Evolutionary conservation across 768 basidiomycete genomes (phyloP).

Genomic region (Pleurotus pulmonarius): DNA sequence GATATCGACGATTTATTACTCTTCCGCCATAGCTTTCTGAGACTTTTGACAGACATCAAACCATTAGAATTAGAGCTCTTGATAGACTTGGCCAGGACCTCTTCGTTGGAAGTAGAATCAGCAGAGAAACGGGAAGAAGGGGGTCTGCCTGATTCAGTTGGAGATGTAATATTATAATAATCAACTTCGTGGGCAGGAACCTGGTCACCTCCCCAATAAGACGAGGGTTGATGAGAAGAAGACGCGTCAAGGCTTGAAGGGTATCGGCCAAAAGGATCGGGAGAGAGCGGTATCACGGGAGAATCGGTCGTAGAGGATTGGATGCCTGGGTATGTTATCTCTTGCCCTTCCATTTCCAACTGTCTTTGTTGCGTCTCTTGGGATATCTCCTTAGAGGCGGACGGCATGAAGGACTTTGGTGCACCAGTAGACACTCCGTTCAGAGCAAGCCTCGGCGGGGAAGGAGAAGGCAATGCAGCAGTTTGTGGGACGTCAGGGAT

Average conservation of each 20-base stretch:
- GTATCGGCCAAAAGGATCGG: constrained; percentile 78
- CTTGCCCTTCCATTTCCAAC: constrained; percentile 49
- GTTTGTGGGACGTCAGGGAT: constrained; percentile 16
- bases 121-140: constrained; percentile 71
- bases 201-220: constrained; percentile 40
- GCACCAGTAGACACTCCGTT: constrained; percentile 66
- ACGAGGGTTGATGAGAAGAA: constrained; percentile 23
- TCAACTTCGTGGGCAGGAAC: neutral
- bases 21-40: constrained; percentile 78
- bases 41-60: constrained; percentile 68
- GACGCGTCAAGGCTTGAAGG: constrained; percentile 37
- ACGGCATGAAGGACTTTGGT: constrained; percentile 39
- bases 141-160: neutral
- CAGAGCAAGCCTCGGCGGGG: constrained; percentile 61
- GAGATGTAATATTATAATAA: neutral
- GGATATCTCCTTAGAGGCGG: constrained; percentile 22
- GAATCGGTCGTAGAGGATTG: constrained; percentile 31
- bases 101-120: constrained; percentile 55
- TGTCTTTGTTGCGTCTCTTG: constrained; percentile 45
- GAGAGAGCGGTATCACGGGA: constrained; percentile 77
- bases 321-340: constrained; percentile 40
- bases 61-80: constrained; percentile 45
- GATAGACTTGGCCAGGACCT: constrained; percentile 20
- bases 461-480: constrained; percentile 28
- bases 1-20: constrained; percentile 51